These are phyloP conservation scores for Fagus sylvatica DNA, from an alignment of 306 rosid genomes.

Conservation along the genomic window DNA sequence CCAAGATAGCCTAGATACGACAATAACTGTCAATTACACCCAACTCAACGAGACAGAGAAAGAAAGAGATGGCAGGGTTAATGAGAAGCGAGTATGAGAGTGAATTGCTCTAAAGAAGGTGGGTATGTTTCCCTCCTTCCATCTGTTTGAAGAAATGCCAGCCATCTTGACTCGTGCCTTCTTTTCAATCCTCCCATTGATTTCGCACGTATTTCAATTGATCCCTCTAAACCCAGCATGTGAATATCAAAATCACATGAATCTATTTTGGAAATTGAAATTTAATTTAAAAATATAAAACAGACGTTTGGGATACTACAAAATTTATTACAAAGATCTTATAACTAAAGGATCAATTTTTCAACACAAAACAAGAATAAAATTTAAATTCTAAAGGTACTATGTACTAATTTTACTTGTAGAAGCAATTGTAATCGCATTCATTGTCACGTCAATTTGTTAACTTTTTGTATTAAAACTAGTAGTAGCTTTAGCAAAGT, in stretches of 20 bases:
- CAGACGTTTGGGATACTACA: too few relatives aligned
- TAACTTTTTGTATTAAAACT: too few relatives aligned
- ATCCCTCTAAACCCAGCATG: neutral
- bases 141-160: constrained; percentile 55
- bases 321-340: too few relatives aligned
- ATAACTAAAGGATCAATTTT: too few relatives aligned
- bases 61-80: constrained; percentile 14
- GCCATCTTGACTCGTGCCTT: constrained; percentile 22
- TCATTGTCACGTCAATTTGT: too few relatives aligned
- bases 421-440: neutral
- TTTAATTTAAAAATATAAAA: neutral
- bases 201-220: neutral
- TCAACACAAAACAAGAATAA: too few relatives aligned
- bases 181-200: constrained; percentile 31
- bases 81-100: neutral
- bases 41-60: constrained; percentile 57
- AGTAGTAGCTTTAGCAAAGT: too few relatives aligned
- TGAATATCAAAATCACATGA: neutral
- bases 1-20: constrained; percentile 23
- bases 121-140: constrained; percentile 68
- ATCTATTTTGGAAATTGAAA: neutral
- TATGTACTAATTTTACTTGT: neutral
- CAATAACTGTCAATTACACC: constrained; percentile 36
- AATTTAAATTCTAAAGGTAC: too few relatives aligned
- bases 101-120: neutral